Conservation (phyloP, 2,329 filamentous ascomycete species). For the Diaporthe vexans region DNA sequence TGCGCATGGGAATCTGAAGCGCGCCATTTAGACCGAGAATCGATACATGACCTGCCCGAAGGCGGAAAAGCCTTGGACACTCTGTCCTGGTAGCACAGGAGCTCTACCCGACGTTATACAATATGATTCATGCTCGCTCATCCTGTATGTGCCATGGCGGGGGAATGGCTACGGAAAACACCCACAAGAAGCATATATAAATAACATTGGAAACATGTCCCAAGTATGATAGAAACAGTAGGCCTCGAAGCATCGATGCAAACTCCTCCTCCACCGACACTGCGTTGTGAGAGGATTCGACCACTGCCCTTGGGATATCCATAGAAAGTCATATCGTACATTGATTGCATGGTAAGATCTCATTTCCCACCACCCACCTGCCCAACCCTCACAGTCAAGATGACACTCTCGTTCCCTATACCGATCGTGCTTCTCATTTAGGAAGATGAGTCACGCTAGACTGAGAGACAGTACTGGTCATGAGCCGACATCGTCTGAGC, state of each 20-base stretch:
- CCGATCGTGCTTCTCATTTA: slow-evolving; percentile 36
- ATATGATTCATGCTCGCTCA: slow-evolving; percentile 36
- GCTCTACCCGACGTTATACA: not conserved
- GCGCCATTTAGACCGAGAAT: not conserved
- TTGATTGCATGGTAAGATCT: not conserved
- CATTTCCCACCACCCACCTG: not conserved
- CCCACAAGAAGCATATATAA: not conserved
- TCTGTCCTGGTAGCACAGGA: not conserved
- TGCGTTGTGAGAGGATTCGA: too few relatives aligned
- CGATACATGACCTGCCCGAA: not conserved
- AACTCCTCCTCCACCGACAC: not conserved
- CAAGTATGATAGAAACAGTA: not conserved
- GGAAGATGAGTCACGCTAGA: slow-evolving; percentile 32
- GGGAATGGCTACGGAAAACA: not conserved
- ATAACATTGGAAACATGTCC: too few relatives aligned
- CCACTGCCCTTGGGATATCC: too few relatives aligned
- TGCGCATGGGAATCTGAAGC: not conserved
- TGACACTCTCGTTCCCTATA: slow-evolving; percentile 36
- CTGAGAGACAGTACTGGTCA: slow-evolving; percentile 27
- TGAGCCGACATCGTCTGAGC: slow-evolving; percentile 42
- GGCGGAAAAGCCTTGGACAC: not conserved
- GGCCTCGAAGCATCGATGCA: not conserved
- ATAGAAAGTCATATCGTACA: not conserved
- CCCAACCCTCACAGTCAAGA: slow-evolving; percentile 17
- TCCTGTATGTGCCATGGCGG: not conserved